A percentile compares a stretch with the other conserved stretches of the same genome.
phyloP scores from a whole-genome alignment of 352 stramenopile genomes.

The Phytopythium mirpurense region DNA sequence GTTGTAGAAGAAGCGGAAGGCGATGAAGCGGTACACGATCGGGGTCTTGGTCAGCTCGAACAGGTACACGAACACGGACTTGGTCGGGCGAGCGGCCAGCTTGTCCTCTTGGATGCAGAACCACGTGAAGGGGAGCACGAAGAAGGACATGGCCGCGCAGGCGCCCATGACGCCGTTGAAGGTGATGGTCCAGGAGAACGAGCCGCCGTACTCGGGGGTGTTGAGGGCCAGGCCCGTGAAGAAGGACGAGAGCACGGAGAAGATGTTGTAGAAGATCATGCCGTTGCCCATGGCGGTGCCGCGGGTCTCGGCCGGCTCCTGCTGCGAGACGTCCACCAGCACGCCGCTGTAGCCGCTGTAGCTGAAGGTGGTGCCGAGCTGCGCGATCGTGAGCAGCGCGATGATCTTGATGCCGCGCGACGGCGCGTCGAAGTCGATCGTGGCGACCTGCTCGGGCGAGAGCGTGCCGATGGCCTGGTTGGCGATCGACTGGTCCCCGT shows the following conservation, averaged over 20 bases:
- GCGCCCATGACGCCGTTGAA: conserved; percentile 52
- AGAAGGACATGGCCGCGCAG: conserved; percentile 27
- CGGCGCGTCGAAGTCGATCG: conserved; percentile 39
- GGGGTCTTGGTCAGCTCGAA: conserved; percentile 40
- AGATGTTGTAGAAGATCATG: conserved; percentile 29
- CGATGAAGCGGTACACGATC: conserved; percentile 46
- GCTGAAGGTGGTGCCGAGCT: conserved; percentile 69
- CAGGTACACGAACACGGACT: conserved; percentile 29
- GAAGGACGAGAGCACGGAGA: conserved; percentile 33
- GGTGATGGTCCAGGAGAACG: conserved; percentile 47
- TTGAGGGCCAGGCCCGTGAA: conserved; percentile 47
- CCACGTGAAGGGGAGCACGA: conserved; percentile 34
- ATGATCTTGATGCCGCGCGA: conserved; percentile 47
- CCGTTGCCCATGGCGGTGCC: conserved; percentile 34
- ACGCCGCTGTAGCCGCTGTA: conserved; percentile 67
- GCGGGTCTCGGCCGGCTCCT: conserved; percentile 31
- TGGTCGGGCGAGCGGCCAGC: conserved; percentile 16
- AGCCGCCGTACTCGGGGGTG: conserved; percentile 41
- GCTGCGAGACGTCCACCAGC: conserved; percentile 55
- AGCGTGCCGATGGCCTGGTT: conserved; percentile 20
- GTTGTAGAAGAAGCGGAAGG: conserved; percentile 48
- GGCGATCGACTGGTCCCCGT: conserved; percentile 26
- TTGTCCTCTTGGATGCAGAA: conserved; percentile 45
- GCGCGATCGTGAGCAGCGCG: conserved; percentile 63
- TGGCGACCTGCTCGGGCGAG: conserved; percentile 25